Evolutionary conservation across 768 basidiomycete species (phyloP), one percentile per base, ranked within the genome.

Genomic region (Naganishia friedmannii): DNA sequence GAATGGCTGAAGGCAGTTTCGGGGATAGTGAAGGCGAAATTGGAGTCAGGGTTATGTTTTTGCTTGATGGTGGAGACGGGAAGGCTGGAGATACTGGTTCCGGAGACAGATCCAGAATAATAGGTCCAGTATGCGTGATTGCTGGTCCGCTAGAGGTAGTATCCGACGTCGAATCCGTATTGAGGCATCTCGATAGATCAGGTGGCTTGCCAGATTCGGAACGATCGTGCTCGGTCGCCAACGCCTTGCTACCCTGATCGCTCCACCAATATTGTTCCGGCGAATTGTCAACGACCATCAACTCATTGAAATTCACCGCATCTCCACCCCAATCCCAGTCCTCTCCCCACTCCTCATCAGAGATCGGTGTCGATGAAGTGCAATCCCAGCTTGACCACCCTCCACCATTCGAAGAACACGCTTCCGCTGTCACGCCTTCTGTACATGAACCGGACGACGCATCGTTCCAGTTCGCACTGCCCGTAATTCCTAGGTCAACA

Each of bases 341-440:
- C 42, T 63, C 60, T 10, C 60, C 60, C 60, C 60, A 63, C 15
- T 63, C 60, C 42, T 63, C 60, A 28, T 63, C 60, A 37, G 60
- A 63, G 5, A 63, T 29, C 37, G 60, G 39, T 23, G 37, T 45
- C 9, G n/a, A n/a, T 9, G 57, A 37, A 3, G 39, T 15, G 1
- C 42, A 34, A n/a, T 39, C 39, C 60, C 60, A 63, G 42, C 42
- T 15, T 6, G 39, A 42, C 39, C 37, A 42, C 3, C 7, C n/a
- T 19, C 34, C 15, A n/a, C 39, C 39, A 4, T 46, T 26, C n/a
- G 48, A 26, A 7, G 48, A 3, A 51, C n/a, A n/a, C 19, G 48
- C 6, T n/a, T 51, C 48, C 6, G 6, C 23, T 26, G 23, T 23
- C 8, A 29, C 9, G n/a, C 17, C 6, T 28, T 46, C 60, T n/a